A percentile compares a stretch with the other conserved stretches of the same genome.
Conservation (phyloP, 768 basidiomycete genomes). For the Candolleomyces efflorescens region DNA sequence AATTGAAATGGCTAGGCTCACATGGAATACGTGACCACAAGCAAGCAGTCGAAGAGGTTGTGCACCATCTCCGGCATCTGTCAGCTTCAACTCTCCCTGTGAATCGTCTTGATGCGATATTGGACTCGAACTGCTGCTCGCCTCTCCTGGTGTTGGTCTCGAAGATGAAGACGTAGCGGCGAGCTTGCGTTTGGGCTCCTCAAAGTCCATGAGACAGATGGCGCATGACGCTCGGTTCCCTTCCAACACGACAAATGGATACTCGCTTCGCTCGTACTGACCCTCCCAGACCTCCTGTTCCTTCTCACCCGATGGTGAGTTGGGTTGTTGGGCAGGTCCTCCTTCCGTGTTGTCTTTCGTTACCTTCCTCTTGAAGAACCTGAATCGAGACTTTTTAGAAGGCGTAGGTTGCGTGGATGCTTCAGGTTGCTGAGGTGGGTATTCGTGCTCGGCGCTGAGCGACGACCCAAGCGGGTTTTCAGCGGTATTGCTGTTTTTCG, state of each 20-base stretch:
- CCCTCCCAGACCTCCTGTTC: constrained; percentile 65
- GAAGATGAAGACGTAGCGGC: background rate
- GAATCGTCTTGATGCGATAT: background rate
- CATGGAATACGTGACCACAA: constrained; percentile 91
- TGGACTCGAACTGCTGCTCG: background rate
- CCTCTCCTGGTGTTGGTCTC: background rate
- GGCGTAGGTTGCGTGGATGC: constrained; percentile 23
- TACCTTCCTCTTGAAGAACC: constrained; percentile 38
- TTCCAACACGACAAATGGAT: constrained; percentile 79
- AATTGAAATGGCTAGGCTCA: constrained; percentile 45
- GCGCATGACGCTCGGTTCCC: constrained; percentile 82
- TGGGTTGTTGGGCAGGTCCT: background rate
- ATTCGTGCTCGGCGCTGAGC: constrained; percentile 42
- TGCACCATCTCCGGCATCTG: constrained; percentile 71
- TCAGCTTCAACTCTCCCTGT: constrained; percentile 37
- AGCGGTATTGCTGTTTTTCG: constrained; percentile 14
- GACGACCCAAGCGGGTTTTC: constrained; percentile 28
- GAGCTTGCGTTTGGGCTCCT: constrained; percentile 51
- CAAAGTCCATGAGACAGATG: constrained; percentile 83
- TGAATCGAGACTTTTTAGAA: constrained; percentile 34
- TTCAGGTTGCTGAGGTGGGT: constrained; percentile 53
- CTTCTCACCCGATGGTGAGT: constrained; percentile 7
- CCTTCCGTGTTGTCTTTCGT: constrained; percentile 7
- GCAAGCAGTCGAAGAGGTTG: constrained; percentile 71
- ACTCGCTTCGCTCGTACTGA: constrained; percentile 70